A percentile compares a stretch with the other conserved stretches of the same genome.
These are phyloP conservation scores for Candida awuae DNA, from an alignment of 805 yeast species.

Conservation along the genomic window DNA sequence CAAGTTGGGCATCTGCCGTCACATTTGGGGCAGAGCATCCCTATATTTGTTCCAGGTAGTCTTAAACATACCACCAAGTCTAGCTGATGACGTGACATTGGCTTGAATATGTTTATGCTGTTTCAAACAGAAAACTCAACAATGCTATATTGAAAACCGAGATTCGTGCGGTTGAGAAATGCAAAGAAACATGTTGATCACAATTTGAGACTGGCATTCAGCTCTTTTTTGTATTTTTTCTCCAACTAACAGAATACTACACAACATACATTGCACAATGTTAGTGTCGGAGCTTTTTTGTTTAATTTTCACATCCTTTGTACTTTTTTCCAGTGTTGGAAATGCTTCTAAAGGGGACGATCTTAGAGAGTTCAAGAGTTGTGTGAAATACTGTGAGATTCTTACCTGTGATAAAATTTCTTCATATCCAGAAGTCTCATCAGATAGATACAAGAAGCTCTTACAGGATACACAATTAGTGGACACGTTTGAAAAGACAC, in stretches of 20 bases:
- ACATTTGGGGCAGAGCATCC: constrained; percentile 72
- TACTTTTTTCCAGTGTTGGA: not conserved
- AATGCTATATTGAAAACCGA: too few species aligned
- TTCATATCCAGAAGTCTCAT: constrained; percentile 19
- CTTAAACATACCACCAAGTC: constrained; percentile 79
- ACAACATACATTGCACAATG: too few species aligned
- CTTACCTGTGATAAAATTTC: constrained; percentile 22
- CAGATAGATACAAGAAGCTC: constrained; percentile 22
- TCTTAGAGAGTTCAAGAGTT: constrained; percentile 46
- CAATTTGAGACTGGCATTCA: too few species aligned
- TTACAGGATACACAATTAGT: constrained; percentile 27
- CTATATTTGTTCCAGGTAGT: constrained; percentile 70
- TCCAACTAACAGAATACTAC: too few species aligned
- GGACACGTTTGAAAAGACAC: constrained; percentile 31
- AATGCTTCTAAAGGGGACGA: constrained; percentile 55
- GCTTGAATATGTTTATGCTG: not conserved
- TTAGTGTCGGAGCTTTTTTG: too few species aligned
- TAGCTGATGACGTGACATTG: constrained; percentile 83
- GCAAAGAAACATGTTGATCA: too few species aligned
- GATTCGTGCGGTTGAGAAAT: too few species aligned
- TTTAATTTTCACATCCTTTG: not conserved
- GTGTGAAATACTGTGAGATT: constrained; percentile 44
- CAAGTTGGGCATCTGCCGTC: constrained; percentile 91
- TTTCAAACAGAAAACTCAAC: not conserved
- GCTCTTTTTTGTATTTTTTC: too few species aligned